Base-by-base conservation (phyloP, 2,329 filamentous ascomycete genomes). In the Hypoxylon sp. region DNA sequence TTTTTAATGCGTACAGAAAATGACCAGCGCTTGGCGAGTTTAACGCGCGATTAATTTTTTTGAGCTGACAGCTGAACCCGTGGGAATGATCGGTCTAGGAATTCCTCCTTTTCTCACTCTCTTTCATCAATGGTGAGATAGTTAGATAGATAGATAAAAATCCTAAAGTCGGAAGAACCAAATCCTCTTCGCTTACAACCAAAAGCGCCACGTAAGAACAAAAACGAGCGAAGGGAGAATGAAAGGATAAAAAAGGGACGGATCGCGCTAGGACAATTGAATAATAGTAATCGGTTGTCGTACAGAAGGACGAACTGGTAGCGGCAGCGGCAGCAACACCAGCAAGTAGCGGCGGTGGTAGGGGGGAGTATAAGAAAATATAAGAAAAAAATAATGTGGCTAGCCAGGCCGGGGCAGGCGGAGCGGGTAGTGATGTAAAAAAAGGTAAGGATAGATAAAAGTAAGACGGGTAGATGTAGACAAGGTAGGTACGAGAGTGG, bases 21-120 rank as follows among this genome's bases (percentile, higher is more conserved):
- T 27, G 36, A 48, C 60, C 60, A 69, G 73, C 72, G 72, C 72
- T 74, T 74, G 69, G 62, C 55, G 55, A 62, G n/a, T 59, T 74
- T 75, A 67, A 74, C 73, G 73, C 73, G 73, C 73, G 73, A 75
- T 76, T 75, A 74, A 61, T 49, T 55, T 41, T 47, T 20, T 43
- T 31, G 15, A 51, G 36, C 49, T 29, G 30, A 25, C 21, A 66
- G 66, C 66, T 73, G 70, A 71, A 71, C 65, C 69, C 73, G 71
- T 66, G 62, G 63, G 63, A 67, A 64, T 55, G 60, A 59, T 62
- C 47, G 57, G 61, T 46, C 51, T 61, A 37, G 40, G 48, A 51
- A 15, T 36, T 9, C 45, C 27, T 34, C 19, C 38, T 23, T 13
- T 15, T 26, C 29, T 47, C 31, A 45, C 32, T 51, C 34, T 43